These are phyloP conservation scores for Castanea sativa DNA, from an alignment of 306 rosid species.

Conservation along the genomic window DNA sequence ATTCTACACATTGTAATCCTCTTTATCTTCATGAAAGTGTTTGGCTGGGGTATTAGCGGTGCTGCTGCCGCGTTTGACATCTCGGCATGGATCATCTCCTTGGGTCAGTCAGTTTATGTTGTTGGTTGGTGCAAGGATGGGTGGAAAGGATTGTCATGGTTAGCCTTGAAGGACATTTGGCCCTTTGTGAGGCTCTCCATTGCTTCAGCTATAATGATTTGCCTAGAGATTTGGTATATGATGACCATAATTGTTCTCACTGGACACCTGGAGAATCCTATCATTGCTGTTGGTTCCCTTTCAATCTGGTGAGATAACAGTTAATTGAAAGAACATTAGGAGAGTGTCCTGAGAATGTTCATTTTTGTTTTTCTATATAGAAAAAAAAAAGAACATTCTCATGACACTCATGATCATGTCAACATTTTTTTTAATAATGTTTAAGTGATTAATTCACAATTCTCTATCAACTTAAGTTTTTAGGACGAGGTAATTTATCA, in stretches of 20 bases:
- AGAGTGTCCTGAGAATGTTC: no score
- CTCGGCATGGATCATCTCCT: constrained; percentile 75
- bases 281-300: constrained; percentile 94
- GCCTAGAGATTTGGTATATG: constrained; percentile 93
- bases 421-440: no score
- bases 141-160: constrained; percentile 87
- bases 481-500: no score
- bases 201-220: constrained; percentile 95
- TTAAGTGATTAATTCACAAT: no score
- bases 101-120: constrained; percentile 68
- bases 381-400: background rate
- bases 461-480: no score
- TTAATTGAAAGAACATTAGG: no score
- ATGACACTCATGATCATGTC: no score
- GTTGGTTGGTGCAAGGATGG: constrained; percentile 77
- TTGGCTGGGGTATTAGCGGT: constrained; percentile 72
- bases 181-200: constrained; percentile 68
- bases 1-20: constrained; percentile 45
- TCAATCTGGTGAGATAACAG: constrained; percentile 72
- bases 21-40: constrained; percentile 42
- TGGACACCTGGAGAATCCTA: constrained; percentile 84
- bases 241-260: constrained; percentile 96
- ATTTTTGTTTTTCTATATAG: no score
- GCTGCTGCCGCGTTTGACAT: constrained; percentile 76
- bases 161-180: constrained; percentile 88